Evolutionary conservation across 1,284 basidiomycete genomes (phyloP).

Genomic region (Microbotryum lychnidis-dioicae): DNA sequence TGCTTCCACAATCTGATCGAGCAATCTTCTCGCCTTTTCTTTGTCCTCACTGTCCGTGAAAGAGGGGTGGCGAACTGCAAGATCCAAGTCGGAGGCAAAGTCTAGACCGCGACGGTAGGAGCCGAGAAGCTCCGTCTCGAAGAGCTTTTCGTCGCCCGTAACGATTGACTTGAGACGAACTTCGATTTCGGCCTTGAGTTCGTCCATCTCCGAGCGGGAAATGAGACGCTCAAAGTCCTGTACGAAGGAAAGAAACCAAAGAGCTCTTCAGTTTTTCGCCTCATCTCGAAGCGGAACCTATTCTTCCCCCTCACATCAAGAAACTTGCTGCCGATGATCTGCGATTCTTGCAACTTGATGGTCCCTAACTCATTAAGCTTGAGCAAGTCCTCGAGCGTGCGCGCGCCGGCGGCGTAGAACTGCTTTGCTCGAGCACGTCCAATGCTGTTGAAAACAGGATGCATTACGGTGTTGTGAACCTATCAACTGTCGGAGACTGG

Average conservation of each 20-base stretch:
- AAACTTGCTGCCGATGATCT: slow-evolving; percentile 26
- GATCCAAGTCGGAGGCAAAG: slow-evolving; percentile 21
- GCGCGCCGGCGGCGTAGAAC: slow-evolving; percentile 16
- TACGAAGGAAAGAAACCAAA: not conserved
- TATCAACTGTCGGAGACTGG: not conserved
- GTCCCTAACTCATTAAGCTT: not conserved
- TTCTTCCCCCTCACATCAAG: slow-evolving; percentile 11
- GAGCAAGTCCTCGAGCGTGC: slow-evolving; percentile 21
- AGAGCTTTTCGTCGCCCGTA: not conserved
- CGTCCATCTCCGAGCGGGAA: slow-evolving; percentile 29
- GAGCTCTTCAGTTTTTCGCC: not conserved
- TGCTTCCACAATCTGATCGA: slow-evolving; percentile 12
- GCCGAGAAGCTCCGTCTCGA: slow-evolving; percentile 31
- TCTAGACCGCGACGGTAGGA: slow-evolving; percentile 27
- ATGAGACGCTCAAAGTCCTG: slow-evolving; percentile 32
- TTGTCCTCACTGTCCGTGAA: slow-evolving; percentile 24
- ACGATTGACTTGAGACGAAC: slow-evolving; percentile 13
- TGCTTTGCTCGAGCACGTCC: slow-evolving; percentile 18
- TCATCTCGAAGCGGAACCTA: not conserved
- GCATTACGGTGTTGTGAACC: not conserved
- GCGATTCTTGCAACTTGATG: slow-evolving; percentile 27
- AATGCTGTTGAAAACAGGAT: slow-evolving; percentile 8
- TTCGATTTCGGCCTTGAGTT: slow-evolving; percentile 13
- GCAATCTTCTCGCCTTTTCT: slow-evolving; percentile 12
- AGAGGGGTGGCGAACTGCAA: slow-evolving; percentile 21